Conservation (phyloP, 345 rosid genomes). For the Angophora floribunda region DNA sequence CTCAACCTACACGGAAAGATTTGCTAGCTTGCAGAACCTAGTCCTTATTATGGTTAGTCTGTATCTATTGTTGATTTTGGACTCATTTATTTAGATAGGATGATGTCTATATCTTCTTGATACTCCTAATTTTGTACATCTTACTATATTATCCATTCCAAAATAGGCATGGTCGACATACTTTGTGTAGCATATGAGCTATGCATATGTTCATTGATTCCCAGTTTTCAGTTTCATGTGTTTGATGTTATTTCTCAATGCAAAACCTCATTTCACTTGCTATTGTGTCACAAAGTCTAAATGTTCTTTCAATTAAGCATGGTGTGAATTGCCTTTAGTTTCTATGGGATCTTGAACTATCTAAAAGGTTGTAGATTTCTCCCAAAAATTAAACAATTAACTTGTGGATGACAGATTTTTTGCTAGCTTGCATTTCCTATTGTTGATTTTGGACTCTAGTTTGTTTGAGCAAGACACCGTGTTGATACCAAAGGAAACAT, state of each 20-base stretch:
- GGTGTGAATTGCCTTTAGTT: neutral
- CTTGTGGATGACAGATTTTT: constrained; percentile 22
- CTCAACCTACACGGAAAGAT: no score
- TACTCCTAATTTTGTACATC: neutral
- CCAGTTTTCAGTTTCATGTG: neutral
- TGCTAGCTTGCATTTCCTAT: constrained; percentile 44
- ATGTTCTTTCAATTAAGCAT: neutral
- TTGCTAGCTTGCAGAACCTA: no score
- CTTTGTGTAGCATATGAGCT: neutral
- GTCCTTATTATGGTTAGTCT: no score
- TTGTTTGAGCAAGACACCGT: constrained; percentile 80
- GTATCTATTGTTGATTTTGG: no score
- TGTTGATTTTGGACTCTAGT: neutral
- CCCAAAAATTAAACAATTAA: constrained; percentile 60
- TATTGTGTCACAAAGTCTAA: neutral
- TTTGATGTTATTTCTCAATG: neutral
- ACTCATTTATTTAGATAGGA: neutral
- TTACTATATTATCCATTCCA: neutral
- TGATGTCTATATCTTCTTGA: neutral
- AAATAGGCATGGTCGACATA: neutral
- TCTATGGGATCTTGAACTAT: constrained; percentile 28
- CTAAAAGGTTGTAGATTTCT: constrained; percentile 61
- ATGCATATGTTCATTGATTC: neutral
- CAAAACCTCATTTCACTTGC: neutral
- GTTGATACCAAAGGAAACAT: constrained; percentile 75